Evolutionary conservation across 106 monocot genomes (phyloP).

Genomic region (Phalaenopsis aphrodite): DNA sequence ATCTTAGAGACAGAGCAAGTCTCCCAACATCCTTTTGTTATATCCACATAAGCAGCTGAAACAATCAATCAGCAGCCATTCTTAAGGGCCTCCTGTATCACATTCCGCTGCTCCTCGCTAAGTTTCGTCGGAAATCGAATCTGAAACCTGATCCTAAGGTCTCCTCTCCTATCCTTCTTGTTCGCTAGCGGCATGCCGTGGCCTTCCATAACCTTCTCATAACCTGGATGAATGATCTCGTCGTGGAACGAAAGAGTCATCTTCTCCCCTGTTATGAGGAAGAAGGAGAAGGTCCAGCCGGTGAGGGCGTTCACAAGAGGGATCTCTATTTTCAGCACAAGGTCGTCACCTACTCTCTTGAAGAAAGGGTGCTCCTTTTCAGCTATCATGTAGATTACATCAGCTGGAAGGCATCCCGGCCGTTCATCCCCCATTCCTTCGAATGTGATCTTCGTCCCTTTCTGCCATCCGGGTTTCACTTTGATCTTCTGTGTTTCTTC

Average conservation of each 20-base stretch:
- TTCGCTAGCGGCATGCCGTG: slow-evolving; percentile 60
- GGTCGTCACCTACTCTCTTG: slow-evolving; percentile 59
- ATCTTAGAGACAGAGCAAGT: not conserved
- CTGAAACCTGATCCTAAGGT: slow-evolving; percentile 46
- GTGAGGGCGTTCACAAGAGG: slow-evolving; percentile 61
- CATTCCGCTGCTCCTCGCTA: not conserved
- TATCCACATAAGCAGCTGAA: not conserved
- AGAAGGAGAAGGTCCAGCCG: slow-evolving; percentile 61
- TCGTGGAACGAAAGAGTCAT: slow-evolving; percentile 40
- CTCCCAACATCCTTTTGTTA: not conserved
- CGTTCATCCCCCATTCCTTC: slow-evolving; percentile 54
- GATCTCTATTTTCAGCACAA: slow-evolving; percentile 55
- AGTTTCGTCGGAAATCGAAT: not conserved
- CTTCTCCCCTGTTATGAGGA: slow-evolving; percentile 47
- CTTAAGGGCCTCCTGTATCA: not conserved
- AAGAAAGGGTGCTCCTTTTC: slow-evolving; percentile 62
- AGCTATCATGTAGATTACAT: slow-evolving; percentile 38
- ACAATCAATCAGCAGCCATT: not conserved
- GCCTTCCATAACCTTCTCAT: slow-evolving; percentile 57
- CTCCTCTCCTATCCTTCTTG: slow-evolving; percentile 40
- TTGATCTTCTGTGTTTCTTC: slow-evolving; percentile 41
- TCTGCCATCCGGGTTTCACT: slow-evolving; percentile 68
- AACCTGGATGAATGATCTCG: slow-evolving; percentile 58
- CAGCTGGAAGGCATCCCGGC: slow-evolving; percentile 41
- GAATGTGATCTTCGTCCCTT: slow-evolving; percentile 51